Conservation (phyloP, 257 asterid species). For the Penstemon eatonii region DNA sequence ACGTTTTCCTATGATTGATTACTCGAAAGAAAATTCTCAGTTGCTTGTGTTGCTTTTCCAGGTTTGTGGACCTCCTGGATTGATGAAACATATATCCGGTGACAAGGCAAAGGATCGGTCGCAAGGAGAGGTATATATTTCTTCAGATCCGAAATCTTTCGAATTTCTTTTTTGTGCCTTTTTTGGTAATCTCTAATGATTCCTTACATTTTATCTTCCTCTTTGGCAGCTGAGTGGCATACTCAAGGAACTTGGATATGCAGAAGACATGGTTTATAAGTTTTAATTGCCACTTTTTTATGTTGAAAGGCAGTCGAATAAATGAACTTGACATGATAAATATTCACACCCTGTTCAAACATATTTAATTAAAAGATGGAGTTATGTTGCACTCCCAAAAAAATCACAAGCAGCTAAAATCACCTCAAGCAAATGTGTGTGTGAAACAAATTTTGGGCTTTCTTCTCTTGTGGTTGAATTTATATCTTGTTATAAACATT, state of each 20-base stretch:
- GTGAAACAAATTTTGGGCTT: too few relatives aligned
- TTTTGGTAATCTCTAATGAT: background rate
- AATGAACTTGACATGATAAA: too few relatives aligned
- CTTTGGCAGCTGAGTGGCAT: slow-evolving; percentile 69
- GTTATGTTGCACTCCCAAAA: too few relatives aligned
- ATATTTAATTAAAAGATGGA: too few relatives aligned
- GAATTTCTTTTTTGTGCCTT: background rate
- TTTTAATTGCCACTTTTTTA: slow-evolving; percentile 40
- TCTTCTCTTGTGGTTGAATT: too few relatives aligned
- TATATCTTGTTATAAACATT: too few relatives aligned
- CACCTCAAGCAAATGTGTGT: too few relatives aligned
- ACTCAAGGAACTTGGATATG: slow-evolving; percentile 79
- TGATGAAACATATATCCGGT: slow-evolving; percentile 91
- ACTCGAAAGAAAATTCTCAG: too few relatives aligned
- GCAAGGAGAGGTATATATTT: slow-evolving; percentile 82
- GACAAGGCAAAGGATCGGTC: slow-evolving; percentile 76
- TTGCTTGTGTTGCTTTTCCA: slow-evolving; percentile 18
- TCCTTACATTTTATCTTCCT: too few relatives aligned
- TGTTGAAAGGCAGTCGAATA: background rate
- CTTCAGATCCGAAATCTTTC: background rate
- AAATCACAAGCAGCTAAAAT: too few relatives aligned
- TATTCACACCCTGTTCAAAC: too few relatives aligned
- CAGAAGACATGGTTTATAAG: slow-evolving; percentile 84
- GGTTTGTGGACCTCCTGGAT: slow-evolving; percentile 99
- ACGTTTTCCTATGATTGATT: too few relatives aligned